phyloP scores from a whole-genome alignment of 495 filamentous ascomycete genomes.

The Aspergillus campestris region DNA sequence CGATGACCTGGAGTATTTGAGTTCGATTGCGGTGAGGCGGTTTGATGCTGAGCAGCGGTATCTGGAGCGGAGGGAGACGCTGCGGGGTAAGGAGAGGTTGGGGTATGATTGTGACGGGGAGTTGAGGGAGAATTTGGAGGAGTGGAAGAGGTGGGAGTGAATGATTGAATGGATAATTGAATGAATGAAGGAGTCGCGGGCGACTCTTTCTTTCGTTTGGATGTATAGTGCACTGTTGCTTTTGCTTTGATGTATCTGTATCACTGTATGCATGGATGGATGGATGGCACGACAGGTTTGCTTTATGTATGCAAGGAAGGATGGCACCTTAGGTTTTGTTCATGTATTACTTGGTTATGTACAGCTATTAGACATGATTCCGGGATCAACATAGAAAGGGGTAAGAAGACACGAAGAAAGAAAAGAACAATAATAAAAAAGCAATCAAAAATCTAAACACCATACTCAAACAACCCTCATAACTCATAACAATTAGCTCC shows the following conservation, averaged over 20 bases:
- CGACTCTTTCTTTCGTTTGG: background rate
- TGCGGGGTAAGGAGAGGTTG: conserved; percentile 32
- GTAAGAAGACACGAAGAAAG: too few relatives aligned
- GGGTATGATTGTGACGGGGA: conserved; percentile 42
- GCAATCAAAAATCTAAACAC: background rate
- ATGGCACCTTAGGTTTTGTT: too few relatives aligned
- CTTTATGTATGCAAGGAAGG: too few relatives aligned
- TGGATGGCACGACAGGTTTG: too few relatives aligned
- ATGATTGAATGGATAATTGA: too few relatives aligned
- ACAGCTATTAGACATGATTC: background rate
- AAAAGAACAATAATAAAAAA: background rate
- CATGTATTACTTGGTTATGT: background rate
- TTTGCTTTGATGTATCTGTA: conserved; percentile 1
- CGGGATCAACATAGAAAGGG: background rate
- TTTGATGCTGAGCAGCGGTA: conserved; percentile 40
- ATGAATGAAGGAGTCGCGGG: background rate
- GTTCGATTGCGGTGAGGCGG: conserved; percentile 26
- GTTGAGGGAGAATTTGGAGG: conserved; percentile 36
- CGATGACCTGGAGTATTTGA: conserved; percentile 47
- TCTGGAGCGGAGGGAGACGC: conserved; percentile 33
- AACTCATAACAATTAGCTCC: background rate
- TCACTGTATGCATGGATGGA: background rate
- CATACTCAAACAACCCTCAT: background rate
- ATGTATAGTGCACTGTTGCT: conserved; percentile 2
- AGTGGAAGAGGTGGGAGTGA: conserved; percentile 51